Percentiles rank a stretch among this genome's conserved stretches.
Conservation (phyloP, 805 yeast species). For the Wickerhamomyces chaumierensis region DNA sequence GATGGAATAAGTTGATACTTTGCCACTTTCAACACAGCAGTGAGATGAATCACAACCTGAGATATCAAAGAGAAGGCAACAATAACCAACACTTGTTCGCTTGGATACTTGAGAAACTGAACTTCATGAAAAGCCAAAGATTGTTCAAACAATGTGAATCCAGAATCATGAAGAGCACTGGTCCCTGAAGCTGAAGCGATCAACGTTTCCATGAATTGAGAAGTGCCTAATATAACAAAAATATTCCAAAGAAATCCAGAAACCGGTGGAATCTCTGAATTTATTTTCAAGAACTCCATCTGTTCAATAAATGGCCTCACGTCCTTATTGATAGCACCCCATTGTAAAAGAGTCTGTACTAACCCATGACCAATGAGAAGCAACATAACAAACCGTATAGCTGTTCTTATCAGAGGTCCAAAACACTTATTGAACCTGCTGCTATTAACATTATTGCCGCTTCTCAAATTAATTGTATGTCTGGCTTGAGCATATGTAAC, state of each 20-base stretch:
- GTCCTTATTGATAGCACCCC: slow-evolving; percentile 1
- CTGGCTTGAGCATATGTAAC: slow-evolving; percentile 45
- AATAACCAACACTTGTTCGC: slow-evolving; percentile 40
- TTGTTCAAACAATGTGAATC: slow-evolving; percentile 64
- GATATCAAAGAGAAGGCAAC: slow-evolving; percentile 46
- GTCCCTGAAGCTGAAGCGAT: slow-evolving; percentile 45
- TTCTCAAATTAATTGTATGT: not conserved
- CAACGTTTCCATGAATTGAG: slow-evolving; percentile 58
- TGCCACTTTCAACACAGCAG: slow-evolving; percentile 43
- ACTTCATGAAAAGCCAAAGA: slow-evolving; percentile 70
- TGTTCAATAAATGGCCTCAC: too few relatives aligned
- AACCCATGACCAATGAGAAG: not conserved
- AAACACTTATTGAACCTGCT: not conserved
- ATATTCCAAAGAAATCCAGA: slow-evolving; percentile 44
- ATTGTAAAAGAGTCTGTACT: slow-evolving; percentile 1
- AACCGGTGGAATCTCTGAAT: slow-evolving; percentile 12
- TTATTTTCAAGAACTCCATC: not conserved
- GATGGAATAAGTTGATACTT: slow-evolving; percentile 54
- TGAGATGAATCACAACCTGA: slow-evolving; percentile 51
- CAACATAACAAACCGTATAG: not conserved
- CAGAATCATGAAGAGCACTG: slow-evolving; percentile 50
- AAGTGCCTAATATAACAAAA: slow-evolving; percentile 47
- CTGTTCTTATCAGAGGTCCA: not conserved
- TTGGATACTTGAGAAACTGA: slow-evolving; percentile 31
- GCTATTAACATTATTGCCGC: not conserved